Evolutionary conservation across 2,329 filamentous ascomycete genomes (phyloP).

Genomic region (Colletotrichum chrysophilum): DNA sequence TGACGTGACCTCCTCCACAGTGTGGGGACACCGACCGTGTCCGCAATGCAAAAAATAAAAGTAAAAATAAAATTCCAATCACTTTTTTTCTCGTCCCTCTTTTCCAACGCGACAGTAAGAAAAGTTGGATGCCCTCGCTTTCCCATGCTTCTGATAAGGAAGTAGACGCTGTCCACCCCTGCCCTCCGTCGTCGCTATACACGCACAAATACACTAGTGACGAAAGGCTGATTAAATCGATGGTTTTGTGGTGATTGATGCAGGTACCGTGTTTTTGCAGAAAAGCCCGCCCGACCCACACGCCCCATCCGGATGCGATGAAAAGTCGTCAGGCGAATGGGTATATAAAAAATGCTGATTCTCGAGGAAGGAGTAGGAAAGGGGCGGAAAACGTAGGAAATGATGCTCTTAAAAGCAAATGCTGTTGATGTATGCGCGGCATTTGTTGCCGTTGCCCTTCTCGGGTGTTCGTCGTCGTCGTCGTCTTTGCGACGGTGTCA

Average conservation of each 20-base stretch:
- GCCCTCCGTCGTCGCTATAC: background rate
- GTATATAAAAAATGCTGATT: constrained; percentile 11
- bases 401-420: background rate
- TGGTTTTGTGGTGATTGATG: background rate
- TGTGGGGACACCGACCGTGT: too few species aligned
- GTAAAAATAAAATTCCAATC: background rate
- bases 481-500: background rate
- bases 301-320: constrained; percentile 2
- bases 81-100: background rate
- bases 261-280: background rate
- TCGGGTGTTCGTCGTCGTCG: background rate
- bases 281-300: background rate
- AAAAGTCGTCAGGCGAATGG: constrained; percentile 4
- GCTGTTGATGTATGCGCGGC: background rate
- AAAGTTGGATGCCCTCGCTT: constrained; percentile 13
- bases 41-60: background rate
- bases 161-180: background rate
- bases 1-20: background rate
- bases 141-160: background rate
- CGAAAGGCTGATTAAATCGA: background rate
- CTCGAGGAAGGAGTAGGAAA: background rate
- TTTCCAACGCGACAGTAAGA: background rate
- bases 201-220: background rate
- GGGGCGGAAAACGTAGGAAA: background rate
- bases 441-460: background rate